These are phyloP conservation scores for Volvox africanus DNA, from an alignment of 139 green algal species.

Conservation along the genomic window DNA sequence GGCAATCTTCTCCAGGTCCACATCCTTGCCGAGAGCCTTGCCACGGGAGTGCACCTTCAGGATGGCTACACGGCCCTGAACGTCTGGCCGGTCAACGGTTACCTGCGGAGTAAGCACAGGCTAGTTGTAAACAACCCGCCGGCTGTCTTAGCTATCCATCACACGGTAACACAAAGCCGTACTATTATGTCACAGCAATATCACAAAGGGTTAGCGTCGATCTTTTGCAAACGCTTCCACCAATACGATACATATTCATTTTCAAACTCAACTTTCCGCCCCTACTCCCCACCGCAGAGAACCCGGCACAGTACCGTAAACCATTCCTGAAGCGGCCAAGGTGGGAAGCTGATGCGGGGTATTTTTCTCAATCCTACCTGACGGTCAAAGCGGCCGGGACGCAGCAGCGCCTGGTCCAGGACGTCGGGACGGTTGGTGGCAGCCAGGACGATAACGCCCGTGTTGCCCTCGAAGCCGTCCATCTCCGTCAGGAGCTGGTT, in stretches of 20 bases:
- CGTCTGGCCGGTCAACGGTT: conserved; percentile 94
- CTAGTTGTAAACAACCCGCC: no score
- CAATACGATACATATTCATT: no score
- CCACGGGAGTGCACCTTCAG: conserved; percentile 92
- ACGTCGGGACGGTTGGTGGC: conserved; percentile 99
- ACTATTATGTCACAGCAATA: no score
- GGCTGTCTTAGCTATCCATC: no score
- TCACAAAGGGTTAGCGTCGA: no score
- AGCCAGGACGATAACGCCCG: conserved; percentile 97
- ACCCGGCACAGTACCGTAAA: no score
- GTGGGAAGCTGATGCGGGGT: no score
- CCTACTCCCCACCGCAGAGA: no score
- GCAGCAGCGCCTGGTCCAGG: conserved; percentile 96
- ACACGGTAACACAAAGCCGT: no score
- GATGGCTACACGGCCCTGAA: conserved; percentile 93
- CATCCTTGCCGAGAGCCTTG: conserved; percentile 95
- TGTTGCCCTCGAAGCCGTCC: conserved; percentile 98
- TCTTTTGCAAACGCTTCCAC: no score
- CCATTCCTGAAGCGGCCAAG: no score
- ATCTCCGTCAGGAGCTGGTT: conserved; percentile 94
- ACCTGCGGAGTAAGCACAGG: conserved; percentile 33
- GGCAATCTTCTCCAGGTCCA: conserved; percentile 96
- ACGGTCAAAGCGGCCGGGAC: conserved; percentile 97
- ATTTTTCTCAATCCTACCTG: conserved; percentile 53
- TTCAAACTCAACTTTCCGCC: no score